Evolutionary conservation across 169 alveolate genomes (phyloP).

Genomic region (Cryptosporidium felis): DNA sequence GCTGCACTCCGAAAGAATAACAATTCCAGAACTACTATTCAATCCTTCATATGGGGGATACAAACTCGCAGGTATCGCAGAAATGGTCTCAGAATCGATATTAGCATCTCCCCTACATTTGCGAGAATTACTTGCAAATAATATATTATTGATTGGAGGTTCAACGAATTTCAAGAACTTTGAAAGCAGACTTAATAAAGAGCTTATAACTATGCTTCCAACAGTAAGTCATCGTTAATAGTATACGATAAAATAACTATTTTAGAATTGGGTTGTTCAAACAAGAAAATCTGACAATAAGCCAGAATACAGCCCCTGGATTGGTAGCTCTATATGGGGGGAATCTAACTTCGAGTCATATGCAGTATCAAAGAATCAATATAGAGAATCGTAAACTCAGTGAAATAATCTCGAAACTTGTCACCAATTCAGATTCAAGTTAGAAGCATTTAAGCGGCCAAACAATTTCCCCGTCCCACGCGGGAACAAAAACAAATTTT

Average conservation of each 20-base stretch:
- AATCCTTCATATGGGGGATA: slow-evolving; percentile 30
- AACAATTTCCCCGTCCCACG: slow-evolving; percentile 62
- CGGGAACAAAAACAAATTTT: slow-evolving; percentile 14
- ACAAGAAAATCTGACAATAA: slow-evolving; percentile 10
- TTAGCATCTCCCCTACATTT: slow-evolving; percentile 32
- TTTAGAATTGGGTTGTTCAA: slow-evolving; percentile 21
- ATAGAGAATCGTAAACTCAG: neutral
- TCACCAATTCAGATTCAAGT: too few species aligned
- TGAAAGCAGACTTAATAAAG: slow-evolving; percentile 16
- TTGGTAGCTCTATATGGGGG: slow-evolving; percentile 66
- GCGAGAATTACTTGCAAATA: slow-evolving; percentile 39
- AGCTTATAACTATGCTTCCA: slow-evolving; percentile 10
- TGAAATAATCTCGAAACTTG: too few species aligned
- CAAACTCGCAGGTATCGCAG: slow-evolving; percentile 48
- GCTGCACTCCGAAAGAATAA: slow-evolving; percentile 47
- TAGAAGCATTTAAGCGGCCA: slow-evolving; percentile 38
- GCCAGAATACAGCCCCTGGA: slow-evolving; percentile 48
- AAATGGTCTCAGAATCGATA: slow-evolving; percentile 44
- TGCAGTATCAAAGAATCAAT: slow-evolving; percentile 3
- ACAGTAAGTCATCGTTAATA: slow-evolving; percentile 19
- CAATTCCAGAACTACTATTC: slow-evolving; percentile 44
- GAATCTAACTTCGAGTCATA: neutral
- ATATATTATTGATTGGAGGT: slow-evolving; percentile 52
- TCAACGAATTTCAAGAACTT: slow-evolving; percentile 52
- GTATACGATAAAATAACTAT: neutral